Base-by-base conservation (phyloP, 2,329 filamentous ascomycete species). In the Dendrostoma leiphaemia region DNA sequence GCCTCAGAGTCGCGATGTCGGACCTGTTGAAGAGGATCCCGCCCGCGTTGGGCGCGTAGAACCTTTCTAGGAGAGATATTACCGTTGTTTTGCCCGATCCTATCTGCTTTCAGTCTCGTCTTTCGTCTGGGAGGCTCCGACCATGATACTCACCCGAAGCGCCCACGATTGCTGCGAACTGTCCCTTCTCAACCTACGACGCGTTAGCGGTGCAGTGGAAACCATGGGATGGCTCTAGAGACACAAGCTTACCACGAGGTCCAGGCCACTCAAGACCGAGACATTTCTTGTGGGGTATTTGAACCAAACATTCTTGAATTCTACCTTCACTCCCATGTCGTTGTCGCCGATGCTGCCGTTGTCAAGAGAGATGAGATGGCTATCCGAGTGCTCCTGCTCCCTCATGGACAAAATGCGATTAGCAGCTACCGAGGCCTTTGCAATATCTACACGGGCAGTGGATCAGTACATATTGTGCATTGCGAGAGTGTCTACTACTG, bases 21-120 rank as follows among this genome's bases (percentile, higher is more conserved):
- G 74, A 72, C 5, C 78, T 82, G 64, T 89, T 85, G 64, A 84
- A 81, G 0, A 85, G 72, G 50, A 94, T 85, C 4, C 74, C 71
- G 6, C 90, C 90, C 10, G 77, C 72, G 13, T 80, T 73, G 0
- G 84, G 71, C 35, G 89, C 82, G 66, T 93, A 93, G 69, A 92
- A 91, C 15, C 83, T 78, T 68, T 87, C 84, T 5, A 87, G 68
- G 1, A 87, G 69, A 48, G 79, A 77, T 31, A 93, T 81, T 37
- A 90, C 84, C 15, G 84, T 90, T 0, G 84, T 87, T 71, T 92
- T 90, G 31, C 87, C 86, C 56, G 84, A 88, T 0, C 86, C 86
- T 1, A 83, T 86, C n/a, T n/a, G n/a, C n/a, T n/a, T n/a, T n/a
- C n/a, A n/a, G n/a, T n/a, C n/a, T n/a, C n/a, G n/a, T n/a, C n/a